A percentile compares a stretch with the other conserved stretches of the same genome.
phyloP scores from a whole-genome alignment of 345 rosid genomes.

The Salix dunnii region DNA sequence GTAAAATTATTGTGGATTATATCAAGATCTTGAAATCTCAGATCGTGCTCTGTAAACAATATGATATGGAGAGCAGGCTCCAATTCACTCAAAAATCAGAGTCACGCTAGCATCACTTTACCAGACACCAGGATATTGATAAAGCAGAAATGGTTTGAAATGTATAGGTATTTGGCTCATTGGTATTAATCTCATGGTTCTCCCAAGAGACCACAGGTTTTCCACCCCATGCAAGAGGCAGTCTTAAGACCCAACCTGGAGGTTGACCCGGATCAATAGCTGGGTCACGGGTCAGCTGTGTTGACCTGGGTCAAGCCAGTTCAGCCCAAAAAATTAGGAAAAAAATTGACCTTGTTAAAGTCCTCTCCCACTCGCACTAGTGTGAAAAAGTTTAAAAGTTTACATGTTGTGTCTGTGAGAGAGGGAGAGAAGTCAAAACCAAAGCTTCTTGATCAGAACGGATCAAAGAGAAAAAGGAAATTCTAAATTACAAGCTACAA shows the following conservation, averaged over 20 bases:
- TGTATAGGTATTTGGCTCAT: not conserved
- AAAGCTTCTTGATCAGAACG: slow-evolving; percentile 22
- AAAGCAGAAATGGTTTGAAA: not conserved
- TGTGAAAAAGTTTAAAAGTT: not conserved
- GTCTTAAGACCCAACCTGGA: no score
- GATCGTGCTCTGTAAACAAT: not conserved
- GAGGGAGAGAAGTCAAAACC: not conserved
- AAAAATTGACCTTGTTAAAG: no score
- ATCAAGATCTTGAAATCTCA: not conserved
- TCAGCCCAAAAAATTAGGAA: no score
- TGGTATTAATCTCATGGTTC: not conserved
- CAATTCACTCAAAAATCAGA: not conserved
- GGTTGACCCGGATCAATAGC: no score
- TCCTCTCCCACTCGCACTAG: no score
- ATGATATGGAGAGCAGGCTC: not conserved
- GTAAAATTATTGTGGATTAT: not conserved
- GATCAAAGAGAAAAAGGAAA: slow-evolving; percentile 49
- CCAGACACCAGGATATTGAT: not conserved
- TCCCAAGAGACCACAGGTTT: not conserved
- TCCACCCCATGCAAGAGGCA: not conserved
- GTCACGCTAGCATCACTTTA: not conserved
- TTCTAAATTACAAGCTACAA: slow-evolving; percentile 56
- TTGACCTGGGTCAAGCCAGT: no score
- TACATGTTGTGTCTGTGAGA: slow-evolving; percentile 4
- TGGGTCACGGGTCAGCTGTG: no score